Conservation (phyloP, 805 yeast genomes). For the Starmerella vitae region DNA sequence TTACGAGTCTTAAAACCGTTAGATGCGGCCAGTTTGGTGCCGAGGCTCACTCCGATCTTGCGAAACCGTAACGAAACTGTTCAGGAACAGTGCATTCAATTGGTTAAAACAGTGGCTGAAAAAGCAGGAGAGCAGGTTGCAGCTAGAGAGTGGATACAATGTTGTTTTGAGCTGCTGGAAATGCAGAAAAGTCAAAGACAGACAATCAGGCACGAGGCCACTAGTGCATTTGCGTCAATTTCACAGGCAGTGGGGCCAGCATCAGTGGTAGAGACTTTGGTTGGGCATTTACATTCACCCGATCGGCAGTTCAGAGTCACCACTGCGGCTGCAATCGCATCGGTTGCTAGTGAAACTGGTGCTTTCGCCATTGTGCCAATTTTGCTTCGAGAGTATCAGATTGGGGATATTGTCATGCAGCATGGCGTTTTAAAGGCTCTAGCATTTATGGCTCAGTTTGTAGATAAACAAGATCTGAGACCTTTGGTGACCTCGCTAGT, state of each 20-base stretch:
- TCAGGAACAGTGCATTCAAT: slow-evolving; percentile 63
- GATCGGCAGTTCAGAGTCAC: slow-evolving; percentile 94
- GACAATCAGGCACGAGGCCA: slow-evolving; percentile 69
- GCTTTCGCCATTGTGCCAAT: slow-evolving; percentile 93
- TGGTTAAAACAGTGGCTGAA: slow-evolving; percentile 58
- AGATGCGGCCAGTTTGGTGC: slow-evolving; percentile 43
- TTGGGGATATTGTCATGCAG: slow-evolving; percentile 85
- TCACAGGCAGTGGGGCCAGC: slow-evolving; percentile 93
- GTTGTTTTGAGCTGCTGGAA: slow-evolving; percentile 79
- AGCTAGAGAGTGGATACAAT: slow-evolving; percentile 95
- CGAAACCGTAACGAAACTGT: slow-evolving; percentile 83
- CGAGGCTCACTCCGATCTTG: slow-evolving; percentile 81
- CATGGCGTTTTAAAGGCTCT: slow-evolving; percentile 88
- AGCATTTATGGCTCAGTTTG: slow-evolving; percentile 85
- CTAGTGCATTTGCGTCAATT: slow-evolving; percentile 78
- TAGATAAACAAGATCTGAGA: slow-evolving; percentile 44
- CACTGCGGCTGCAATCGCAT: slow-evolving; percentile 95
- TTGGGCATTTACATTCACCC: slow-evolving; percentile 77
- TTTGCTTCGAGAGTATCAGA: slow-evolving; percentile 84
- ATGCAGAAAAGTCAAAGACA: slow-evolving; percentile 71
- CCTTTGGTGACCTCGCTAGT: slow-evolving; percentile 72
- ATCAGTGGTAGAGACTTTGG: slow-evolving; percentile 71
- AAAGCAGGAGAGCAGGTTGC: slow-evolving; percentile 68
- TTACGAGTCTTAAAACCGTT: slow-evolving; percentile 43
- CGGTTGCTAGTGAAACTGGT: slow-evolving; percentile 84